Evolutionary conservation across 177 flowering plant species (phyloP).

Genomic region (Vitis hybrid): DNA sequence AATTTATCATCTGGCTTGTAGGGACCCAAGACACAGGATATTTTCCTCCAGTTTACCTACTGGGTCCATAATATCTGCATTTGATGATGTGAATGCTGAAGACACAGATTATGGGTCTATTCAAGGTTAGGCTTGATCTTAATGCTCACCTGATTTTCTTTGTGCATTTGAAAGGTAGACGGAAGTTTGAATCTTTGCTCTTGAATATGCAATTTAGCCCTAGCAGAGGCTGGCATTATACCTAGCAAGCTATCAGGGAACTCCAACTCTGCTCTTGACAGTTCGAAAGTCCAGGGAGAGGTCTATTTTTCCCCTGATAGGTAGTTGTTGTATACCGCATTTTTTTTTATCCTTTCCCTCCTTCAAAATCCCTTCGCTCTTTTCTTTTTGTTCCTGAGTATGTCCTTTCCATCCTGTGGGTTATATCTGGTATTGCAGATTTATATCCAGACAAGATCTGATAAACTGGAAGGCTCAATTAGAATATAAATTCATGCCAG

Average conservation of each 20-base stretch:
- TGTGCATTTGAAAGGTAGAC: not conserved
- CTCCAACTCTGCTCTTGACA: conserved; percentile 17
- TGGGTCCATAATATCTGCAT: conserved; percentile 54
- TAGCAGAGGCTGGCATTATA: conserved; percentile 88
- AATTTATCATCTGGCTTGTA: conserved; percentile 19
- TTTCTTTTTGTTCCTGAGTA: not conserved
- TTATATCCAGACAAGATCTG: conserved; percentile 65
- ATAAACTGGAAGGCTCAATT: conserved; percentile 78
- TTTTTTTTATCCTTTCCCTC: not conserved
- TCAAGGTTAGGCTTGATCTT: conserved; percentile 53
- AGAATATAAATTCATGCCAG: conserved; percentile 55
- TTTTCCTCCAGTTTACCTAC: conserved; percentile 43
- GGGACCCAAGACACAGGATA: conserved; percentile 59
- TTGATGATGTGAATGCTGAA: conserved; percentile 58
- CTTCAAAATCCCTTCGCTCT: no score
- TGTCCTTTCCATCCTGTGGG: not conserved
- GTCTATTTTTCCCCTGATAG: conserved; percentile 68
- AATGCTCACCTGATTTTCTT: not conserved
- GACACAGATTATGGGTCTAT: conserved; percentile 76
- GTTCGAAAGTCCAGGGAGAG: conserved; percentile 18
- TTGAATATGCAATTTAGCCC: conserved; percentile 38
- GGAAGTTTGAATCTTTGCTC: conserved; percentile 1
- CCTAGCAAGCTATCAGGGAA: conserved; percentile 64
- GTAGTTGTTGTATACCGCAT: conserved; percentile 25
- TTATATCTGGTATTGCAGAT: conserved; percentile 33